A percentile compares a stretch with the other conserved stretches of the same genome.
These are phyloP conservation scores for Flaveria robusta DNA, from an alignment of 129 eudicot genomes.

Conservation along the genomic window DNA sequence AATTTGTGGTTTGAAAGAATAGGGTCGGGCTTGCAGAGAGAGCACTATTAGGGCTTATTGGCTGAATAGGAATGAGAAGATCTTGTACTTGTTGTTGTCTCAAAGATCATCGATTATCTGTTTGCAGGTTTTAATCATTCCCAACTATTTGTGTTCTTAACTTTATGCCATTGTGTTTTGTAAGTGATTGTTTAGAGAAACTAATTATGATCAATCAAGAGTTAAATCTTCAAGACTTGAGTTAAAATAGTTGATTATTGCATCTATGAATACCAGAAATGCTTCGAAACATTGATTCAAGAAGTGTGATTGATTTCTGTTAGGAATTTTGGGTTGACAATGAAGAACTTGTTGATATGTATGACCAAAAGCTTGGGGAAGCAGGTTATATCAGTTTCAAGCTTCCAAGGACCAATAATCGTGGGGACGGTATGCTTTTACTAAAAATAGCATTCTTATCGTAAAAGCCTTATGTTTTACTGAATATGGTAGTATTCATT, in stretches of 20 bases:
- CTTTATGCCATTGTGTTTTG: background rate
- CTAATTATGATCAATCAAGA: background rate
- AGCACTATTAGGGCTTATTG: conserved; percentile 42
- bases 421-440: conserved; percentile 52
- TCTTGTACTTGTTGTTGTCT: conserved; percentile 45
- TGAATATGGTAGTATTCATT: background rate
- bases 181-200: background rate
- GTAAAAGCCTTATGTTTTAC: background rate
- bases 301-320: background rate
- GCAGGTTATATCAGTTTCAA: conserved; percentile 49
- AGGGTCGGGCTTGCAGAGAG: conserved; percentile 47
- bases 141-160: background rate
- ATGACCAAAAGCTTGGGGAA: conserved; percentile 53
- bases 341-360: conserved; percentile 57
- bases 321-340: conserved; percentile 63
- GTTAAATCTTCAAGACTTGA: background rate
- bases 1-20: background rate
- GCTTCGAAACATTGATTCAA: background rate
- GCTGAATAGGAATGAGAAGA: conserved; percentile 44
- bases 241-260: background rate
- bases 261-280: background rate
- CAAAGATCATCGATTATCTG: conserved; percentile 55
- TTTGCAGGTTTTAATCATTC: conserved; percentile 44
- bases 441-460: background rate
- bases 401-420: conserved; percentile 55